A percentile compares a stretch with the other conserved stretches of the same genome.
phyloP scores from a whole-genome alignment of 352 stramenopile genomes.

The Globisporangium heterothallicum region DNA sequence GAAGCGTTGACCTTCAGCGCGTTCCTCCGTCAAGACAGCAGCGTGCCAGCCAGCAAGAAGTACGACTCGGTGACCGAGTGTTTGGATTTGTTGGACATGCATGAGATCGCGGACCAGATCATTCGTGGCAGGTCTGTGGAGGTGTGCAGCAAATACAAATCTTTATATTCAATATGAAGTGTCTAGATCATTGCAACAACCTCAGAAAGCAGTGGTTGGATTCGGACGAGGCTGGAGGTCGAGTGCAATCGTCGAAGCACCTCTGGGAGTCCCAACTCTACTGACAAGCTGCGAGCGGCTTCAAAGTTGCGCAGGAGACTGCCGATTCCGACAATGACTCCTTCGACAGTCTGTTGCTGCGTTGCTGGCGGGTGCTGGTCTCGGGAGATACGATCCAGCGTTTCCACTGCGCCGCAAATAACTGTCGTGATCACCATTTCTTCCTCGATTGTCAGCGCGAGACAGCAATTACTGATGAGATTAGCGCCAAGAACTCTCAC shows the following conservation, averaged over 20 bases:
- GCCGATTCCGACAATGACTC: conserved; percentile 56
- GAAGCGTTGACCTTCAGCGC: conserved; percentile 81
- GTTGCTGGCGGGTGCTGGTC: conserved; percentile 21
- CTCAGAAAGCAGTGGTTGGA: conserved; percentile 56
- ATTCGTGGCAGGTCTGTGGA: conserved; percentile 13
- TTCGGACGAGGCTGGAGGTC: conserved; percentile 26
- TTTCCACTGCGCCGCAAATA: conserved; percentile 63
- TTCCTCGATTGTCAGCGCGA: conserved; percentile 59
- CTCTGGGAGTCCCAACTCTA: conserved; percentile 59
- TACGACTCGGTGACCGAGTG: conserved; percentile 44
- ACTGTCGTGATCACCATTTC: conserved; percentile 67
- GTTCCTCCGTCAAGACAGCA: conserved; percentile 32
- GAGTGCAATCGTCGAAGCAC: conserved; percentile 52
- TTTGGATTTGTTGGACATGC: conserved; percentile 55
- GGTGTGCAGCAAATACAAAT: not conserved
- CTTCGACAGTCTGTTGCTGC: conserved; percentile 49
- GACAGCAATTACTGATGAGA: conserved; percentile 69
- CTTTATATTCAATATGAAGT: conserved; percentile 1
- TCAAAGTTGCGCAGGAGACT: conserved; percentile 61
- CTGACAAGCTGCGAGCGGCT: conserved; percentile 46
- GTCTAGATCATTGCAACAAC: conserved; percentile 55
- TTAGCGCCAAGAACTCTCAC: conserved; percentile 48
- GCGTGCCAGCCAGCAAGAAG: conserved; percentile 12
- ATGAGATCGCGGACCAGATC: conserved; percentile 30
- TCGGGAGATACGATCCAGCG: conserved; percentile 51